Percentiles rank a stretch among this genome's conserved stretches.
These are phyloP conservation scores for Asterochloris sp. DNA, from an alignment of 139 green algal species.

Conservation along the genomic window DNA sequence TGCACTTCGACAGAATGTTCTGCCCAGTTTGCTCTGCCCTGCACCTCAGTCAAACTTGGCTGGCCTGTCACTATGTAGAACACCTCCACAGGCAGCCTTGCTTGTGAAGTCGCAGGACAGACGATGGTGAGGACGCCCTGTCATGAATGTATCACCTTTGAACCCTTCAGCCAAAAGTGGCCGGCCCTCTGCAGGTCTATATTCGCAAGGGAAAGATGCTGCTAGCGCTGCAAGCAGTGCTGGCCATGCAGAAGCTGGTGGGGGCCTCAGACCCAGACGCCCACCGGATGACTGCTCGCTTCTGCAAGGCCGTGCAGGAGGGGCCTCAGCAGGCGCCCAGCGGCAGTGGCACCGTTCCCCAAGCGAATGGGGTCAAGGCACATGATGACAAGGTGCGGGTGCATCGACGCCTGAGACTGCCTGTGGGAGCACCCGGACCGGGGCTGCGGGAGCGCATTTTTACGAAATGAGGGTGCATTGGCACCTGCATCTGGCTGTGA, in stretches of 20 bases:
- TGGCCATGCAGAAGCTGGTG: conserved; percentile 49
- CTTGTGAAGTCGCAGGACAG: no score
- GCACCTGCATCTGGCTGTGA: no score
- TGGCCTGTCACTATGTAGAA: no score
- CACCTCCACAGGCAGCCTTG: no score
- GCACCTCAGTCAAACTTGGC: no score
- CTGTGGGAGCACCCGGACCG: neutral
- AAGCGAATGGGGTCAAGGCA: neutral
- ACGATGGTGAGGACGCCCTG: no score
- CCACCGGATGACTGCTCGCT: conserved; percentile 56
- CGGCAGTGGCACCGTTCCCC: neutral
- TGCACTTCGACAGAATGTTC: no score
- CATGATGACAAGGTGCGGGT: neutral
- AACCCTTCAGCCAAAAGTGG: no score
- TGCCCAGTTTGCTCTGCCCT: no score
- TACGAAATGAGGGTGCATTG: no score
- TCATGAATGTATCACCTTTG: no score
- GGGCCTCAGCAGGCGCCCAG: neutral
- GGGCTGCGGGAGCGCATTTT: no score
- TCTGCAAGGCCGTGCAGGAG: conserved; percentile 36
- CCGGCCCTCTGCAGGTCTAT: conserved; percentile 57
- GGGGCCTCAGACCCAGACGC: conserved; percentile 52
- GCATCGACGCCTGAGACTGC: neutral
- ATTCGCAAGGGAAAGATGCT: conserved; percentile 63
- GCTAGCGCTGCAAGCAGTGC: conserved; percentile 73